Conservation (phyloP, 1,284 basidiomycete genomes). For the Heterobasidion irregulare region DNA sequence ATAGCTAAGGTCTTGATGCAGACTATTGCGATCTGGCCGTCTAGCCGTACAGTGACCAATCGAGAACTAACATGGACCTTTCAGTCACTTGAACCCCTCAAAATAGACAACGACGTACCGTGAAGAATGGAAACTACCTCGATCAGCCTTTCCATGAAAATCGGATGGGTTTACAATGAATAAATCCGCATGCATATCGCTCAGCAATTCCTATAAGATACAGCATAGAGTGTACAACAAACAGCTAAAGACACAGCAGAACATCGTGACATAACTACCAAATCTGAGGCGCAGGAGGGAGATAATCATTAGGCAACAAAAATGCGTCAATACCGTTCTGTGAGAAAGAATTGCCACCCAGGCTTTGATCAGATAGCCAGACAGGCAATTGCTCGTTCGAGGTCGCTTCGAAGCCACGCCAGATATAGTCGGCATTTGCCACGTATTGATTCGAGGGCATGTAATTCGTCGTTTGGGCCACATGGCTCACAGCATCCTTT, state of each 20-base stretch:
- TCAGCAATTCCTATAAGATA: not conserved
- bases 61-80: no score
- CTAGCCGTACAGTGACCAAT: no score
- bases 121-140: no score
- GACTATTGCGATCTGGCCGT: no score
- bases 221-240: conserved; percentile 9
- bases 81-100: no score
- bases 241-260: conserved; percentile 1
- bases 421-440: conserved; percentile 62
- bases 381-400: conserved; percentile 69
- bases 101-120: no score
- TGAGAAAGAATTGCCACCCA: conserved; percentile 65
- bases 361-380: conserved; percentile 74
- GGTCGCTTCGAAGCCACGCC: conserved; percentile 63
- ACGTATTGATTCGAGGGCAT: conserved; percentile 25
- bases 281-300: conserved; percentile 61
- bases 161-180: not conserved
- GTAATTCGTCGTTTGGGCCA: conserved; percentile 16
- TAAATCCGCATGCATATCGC: not conserved
- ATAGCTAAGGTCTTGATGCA: no score
- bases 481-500: conserved; percentile 11
- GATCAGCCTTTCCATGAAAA: no score
- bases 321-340: conserved; percentile 81
- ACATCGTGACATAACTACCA: conserved; percentile 35
- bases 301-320: conserved; percentile 65